phyloP scores from a whole-genome alignment of 495 filamentous ascomycete species.

The Cladorrhinum samala region DNA sequence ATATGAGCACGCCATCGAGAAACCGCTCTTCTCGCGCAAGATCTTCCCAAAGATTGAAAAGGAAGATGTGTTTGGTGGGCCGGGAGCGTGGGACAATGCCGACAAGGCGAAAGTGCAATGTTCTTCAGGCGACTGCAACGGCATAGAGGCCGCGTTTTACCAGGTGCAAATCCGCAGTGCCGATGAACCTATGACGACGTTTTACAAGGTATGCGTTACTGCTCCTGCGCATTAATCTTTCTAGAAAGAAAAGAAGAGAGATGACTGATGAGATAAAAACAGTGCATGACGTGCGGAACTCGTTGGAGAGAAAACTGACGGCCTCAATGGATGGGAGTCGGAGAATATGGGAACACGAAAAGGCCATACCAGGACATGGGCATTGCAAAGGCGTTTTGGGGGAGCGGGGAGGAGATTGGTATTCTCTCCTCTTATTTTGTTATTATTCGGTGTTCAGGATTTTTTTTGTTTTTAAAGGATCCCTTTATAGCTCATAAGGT shows the following conservation, averaged over 20 bases:
- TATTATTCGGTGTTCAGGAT: no score
- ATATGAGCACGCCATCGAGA: constrained; percentile 71
- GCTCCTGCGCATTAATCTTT: not conserved
- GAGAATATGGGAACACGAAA: no score
- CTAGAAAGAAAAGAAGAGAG: not conserved
- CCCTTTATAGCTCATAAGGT: no score
- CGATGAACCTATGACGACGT: constrained; percentile 96
- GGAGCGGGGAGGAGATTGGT: no score
- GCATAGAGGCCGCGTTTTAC: constrained; percentile 81
- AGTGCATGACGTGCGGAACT: constrained; percentile 55
- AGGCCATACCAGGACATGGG: no score
- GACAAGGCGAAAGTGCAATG: constrained; percentile 75
- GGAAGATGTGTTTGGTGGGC: constrained; percentile 87
- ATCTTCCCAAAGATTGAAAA: constrained; percentile 73
- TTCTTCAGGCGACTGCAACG: constrained; percentile 64
- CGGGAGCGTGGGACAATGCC: constrained; percentile 82
- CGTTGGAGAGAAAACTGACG: constrained; percentile 52
- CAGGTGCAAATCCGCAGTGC: constrained; percentile 96
- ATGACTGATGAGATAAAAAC: constrained; percentile 17
- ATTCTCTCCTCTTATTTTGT: no score
- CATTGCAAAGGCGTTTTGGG: not conserved
- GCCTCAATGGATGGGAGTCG: not conserved
- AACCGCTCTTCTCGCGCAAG: constrained; percentile 69
- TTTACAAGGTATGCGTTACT: constrained; percentile 66
- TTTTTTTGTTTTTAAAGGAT: no score